Conservation (phyloP, 352 stramenopile genomes). For the Pythium apleroticum region DNA sequence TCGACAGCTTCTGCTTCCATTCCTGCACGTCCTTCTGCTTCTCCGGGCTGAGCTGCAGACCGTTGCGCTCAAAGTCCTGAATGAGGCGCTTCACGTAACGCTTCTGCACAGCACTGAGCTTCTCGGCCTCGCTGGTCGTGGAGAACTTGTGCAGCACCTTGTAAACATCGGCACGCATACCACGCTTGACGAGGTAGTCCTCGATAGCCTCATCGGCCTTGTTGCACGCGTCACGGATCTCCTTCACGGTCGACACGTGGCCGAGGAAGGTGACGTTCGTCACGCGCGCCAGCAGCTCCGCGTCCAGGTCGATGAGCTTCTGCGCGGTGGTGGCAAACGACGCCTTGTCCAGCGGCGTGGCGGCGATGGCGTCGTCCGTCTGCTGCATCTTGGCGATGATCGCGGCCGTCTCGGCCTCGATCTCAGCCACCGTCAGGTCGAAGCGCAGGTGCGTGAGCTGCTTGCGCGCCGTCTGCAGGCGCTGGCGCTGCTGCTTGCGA, state of each 20-base stretch:
- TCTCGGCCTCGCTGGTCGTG: constrained; percentile 41
- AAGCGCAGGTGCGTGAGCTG: constrained; percentile 68
- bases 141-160: constrained; percentile 62
- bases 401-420: constrained; percentile 60
- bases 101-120: constrained; percentile 53
- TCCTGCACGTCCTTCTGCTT: constrained; percentile 74
- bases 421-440: constrained; percentile 70
- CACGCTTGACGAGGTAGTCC: constrained; percentile 68
- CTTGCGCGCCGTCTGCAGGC: constrained; percentile 41
- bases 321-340: constrained; percentile 75
- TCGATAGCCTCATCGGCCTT: constrained; percentile 81
- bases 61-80: constrained; percentile 86
- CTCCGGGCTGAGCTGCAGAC: constrained; percentile 64
- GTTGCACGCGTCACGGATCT: constrained; percentile 77
- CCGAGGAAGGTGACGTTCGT: constrained; percentile 86
- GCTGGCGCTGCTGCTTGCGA: constrained; percentile 47
- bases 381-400: constrained; percentile 72
- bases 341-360: constrained; percentile 33
- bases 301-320: constrained; percentile 80
- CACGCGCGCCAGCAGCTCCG: constrained; percentile 81
- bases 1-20: constrained; percentile 86
- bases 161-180: constrained; percentile 87
- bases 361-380: constrained; percentile 71
- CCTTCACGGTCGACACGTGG: constrained; percentile 66
- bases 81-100: constrained; percentile 79